Base-by-base conservation (phyloP, 2,329 filamentous ascomycete genomes). In the Colletotrichum sp. region DNA sequence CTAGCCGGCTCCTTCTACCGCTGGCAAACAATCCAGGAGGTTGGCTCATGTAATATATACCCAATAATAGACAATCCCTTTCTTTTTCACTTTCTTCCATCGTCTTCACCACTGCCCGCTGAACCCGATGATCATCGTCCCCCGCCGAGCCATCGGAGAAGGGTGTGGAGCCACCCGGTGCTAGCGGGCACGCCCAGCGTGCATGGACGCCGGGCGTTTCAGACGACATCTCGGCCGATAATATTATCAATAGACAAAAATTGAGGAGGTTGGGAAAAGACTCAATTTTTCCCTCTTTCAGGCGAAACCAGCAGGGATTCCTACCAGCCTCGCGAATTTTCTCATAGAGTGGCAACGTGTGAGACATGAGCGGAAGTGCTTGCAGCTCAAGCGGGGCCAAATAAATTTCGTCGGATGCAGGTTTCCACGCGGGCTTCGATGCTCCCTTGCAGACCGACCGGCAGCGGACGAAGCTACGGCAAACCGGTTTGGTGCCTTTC, bases 161-260 rank as follows among this genome's bases (percentile, higher is more conserved):
- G 18, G 43, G 36, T 43, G 73, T 71, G 63, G 56, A 26, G 34
- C 38, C n/a, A 38, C 32, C 18, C 21, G 28, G 62, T 55, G 16
- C 61, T 74, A 74, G 68, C 61, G 63, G 70, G 38, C 68, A 70
- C 28, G 56, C 68, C 58, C 43, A 69, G 24, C 48, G 38, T 30
- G 69, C 63, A 75, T 55, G 24, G 69, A 67, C 69, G 58, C 48
- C 63, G 52, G 69, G 48, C 58, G 73, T 75, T 73, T 73, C 73
- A 75, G 69, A 62, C 69, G 32, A 63, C 69, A 48, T 64, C 69
- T 75, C 73, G 63, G 69, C 73, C 69, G 69, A 69, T 59, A 38
- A 36, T n/a, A 61, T 7, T n/a, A 32, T 43, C 30, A 5, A 13
- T 2, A 36, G 30, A 4, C n/a, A 63, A 48, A 74, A 73, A 73